Base-by-base conservation (phyloP, 495 filamentous ascomycete genomes). In the Cryomyces minteri region DNA sequence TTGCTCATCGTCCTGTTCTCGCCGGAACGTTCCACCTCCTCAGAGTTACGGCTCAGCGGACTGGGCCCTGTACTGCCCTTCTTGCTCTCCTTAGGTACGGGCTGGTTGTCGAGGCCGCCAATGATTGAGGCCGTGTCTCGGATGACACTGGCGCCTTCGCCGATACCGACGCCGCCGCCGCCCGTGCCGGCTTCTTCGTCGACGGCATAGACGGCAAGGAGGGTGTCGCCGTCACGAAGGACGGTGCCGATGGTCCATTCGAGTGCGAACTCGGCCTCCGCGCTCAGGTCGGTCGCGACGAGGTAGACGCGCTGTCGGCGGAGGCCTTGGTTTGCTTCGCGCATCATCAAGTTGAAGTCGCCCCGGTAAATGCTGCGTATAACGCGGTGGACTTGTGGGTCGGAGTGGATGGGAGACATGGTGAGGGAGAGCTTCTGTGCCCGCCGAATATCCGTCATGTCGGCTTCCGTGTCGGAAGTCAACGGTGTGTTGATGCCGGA, bases 191-290 rank as follows among this genome's bases (percentile, higher is more conserved):
- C 68, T 49, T 28, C 37, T 43, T 94, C 88, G 53, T 92, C 82
- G 40, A 88, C 74, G 47, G 84, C 88, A 62, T 86, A 94, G 43
- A 98, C 82, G 18, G 85, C 84, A 44, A 93, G 73, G 34, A 98
- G 69, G 1, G 88, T 96, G 60, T 98, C 90, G 11, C 90, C 90
- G 56, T 94, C 86, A 39, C 90, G 73, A 6, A 98, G 71, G n/a
- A 96, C 81, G 4, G 85, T 93, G 37, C 90, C 90, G 43, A 98
- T 88, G 0, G 87, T 92, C 88, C 88, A 98, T 58, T 96, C 90
- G 30, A 96, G 65, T 7, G 90, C 90, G 59, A 94, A 86, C 7
- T 84, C 81, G 4, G 88, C 88, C 64, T 98, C 90, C 38, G 87
- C 82, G 52, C 84, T 93, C 32, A 95, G 62, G 60, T 96, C 90